Evolutionary conservation across 257 asterid genomes (phyloP).

Genomic region (Osmanthus fragrans): DNA sequence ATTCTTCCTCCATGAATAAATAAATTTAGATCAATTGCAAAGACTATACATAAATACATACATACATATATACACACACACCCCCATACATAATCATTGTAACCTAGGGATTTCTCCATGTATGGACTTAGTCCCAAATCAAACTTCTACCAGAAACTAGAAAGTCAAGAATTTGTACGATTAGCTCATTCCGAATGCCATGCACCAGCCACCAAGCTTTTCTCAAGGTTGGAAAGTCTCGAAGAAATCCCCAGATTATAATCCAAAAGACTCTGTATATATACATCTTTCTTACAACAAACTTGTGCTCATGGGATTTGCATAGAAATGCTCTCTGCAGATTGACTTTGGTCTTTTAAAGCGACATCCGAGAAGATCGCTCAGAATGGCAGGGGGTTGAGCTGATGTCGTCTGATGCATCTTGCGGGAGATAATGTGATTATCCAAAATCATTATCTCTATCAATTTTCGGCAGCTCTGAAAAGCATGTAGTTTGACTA

Average conservation of each 20-base stretch:
- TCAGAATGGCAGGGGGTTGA: slow-evolving; percentile 66
- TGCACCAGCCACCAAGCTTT: too few relatives aligned
- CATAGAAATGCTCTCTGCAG: slow-evolving; percentile 64
- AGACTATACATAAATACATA: neutral
- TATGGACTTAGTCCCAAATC: too few relatives aligned
- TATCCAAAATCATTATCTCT: slow-evolving; percentile 66
- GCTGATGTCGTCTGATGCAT: slow-evolving; percentile 52
- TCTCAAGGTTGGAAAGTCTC: neutral
- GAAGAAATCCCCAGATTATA: neutral
- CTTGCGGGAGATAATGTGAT: slow-evolving; percentile 56
- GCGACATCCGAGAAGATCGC: slow-evolving; percentile 47
- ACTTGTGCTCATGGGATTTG: slow-evolving; percentile 64
- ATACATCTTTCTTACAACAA: slow-evolving; percentile 42
- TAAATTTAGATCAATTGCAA: neutral
- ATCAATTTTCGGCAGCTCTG: slow-evolving; percentile 89
- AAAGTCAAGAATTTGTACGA: too few relatives aligned
- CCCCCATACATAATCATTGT: too few relatives aligned
- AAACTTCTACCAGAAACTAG: neutral
- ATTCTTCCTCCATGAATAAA: neutral
- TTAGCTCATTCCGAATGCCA: too few relatives aligned
- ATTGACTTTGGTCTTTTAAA: slow-evolving; percentile 44
- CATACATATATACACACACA: too few relatives aligned
- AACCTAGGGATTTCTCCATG: too few relatives aligned
- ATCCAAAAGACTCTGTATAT: neutral
- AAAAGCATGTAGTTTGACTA: slow-evolving; percentile 20